A percentile compares a stretch with the other conserved stretches of the same genome.
These are phyloP conservation scores for Sporothrix humicola DNA, from an alignment of 2,329 filamentous ascomycete genomes.

Conservation along the genomic window DNA sequence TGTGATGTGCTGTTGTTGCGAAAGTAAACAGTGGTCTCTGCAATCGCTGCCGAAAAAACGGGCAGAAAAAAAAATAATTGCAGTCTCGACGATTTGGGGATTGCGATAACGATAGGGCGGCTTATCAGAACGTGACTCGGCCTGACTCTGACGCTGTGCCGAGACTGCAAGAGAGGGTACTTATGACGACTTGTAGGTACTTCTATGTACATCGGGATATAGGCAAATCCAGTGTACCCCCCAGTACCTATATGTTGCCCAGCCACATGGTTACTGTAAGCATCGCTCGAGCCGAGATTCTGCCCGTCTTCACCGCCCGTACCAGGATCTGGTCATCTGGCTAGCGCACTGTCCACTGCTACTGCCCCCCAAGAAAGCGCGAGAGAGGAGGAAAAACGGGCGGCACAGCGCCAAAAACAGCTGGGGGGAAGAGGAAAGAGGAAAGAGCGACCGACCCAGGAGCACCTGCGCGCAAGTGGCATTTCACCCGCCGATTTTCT, in stretches of 20 bases:
- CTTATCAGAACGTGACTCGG: conserved; percentile 26
- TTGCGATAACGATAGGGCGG: conserved; percentile 27
- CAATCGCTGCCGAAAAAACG: neutral
- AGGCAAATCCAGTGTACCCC: too few relatives aligned
- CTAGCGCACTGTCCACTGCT: conserved; percentile 30
- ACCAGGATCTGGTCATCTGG: conserved; percentile 31
- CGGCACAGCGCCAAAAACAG: conserved; percentile 14
- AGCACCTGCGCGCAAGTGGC: conserved; percentile 36
- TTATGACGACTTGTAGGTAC: neutral
- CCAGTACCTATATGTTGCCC: neutral
- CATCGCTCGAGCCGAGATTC: conserved; percentile 8
- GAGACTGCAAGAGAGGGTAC: conserved; percentile 13
- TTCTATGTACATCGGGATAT: too few relatives aligned
- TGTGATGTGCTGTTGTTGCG: conserved; percentile 7
- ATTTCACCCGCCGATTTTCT: conserved; percentile 36
- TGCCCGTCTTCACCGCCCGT: conserved; percentile 28
- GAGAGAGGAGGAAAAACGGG: conserved; percentile 23
- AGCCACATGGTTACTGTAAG: conserved; percentile 16
- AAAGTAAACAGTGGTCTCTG: neutral
- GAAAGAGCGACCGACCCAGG: neutral
- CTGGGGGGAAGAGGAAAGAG: conserved; percentile 25
- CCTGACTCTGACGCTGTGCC: neutral
- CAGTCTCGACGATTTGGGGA: conserved; percentile 3
- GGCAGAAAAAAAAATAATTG: conserved; percentile 32
- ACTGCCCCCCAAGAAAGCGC: neutral